Conservation (phyloP, 2,329 filamentous ascomycete species). For the Aspergillus ibericus region DNA sequence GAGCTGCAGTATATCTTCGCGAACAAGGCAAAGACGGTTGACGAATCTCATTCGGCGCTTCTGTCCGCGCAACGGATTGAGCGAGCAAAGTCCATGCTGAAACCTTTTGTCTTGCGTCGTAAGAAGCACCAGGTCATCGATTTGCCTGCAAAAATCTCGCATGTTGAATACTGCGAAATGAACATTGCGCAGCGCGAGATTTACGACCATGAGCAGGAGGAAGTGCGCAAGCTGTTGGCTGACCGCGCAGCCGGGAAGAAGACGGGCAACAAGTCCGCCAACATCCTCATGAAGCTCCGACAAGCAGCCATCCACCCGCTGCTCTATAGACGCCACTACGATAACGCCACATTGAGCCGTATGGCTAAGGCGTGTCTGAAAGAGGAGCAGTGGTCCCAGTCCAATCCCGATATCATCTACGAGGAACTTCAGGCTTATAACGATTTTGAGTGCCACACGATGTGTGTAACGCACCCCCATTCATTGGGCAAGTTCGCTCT, state of each 20-base stretch:
- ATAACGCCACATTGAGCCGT: conserved; percentile 69
- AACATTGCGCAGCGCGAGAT: conserved; percentile 69
- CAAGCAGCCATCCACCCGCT: conserved; percentile 91
- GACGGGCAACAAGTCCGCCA: conserved; percentile 55
- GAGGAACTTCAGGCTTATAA: conserved; percentile 57
- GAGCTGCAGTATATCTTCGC: conserved; percentile 86
- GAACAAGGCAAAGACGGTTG: conserved; percentile 80
- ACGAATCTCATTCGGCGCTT: conserved; percentile 71
- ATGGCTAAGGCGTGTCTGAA: conserved; percentile 77
- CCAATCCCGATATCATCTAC: conserved; percentile 53
- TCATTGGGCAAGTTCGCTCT: conserved; percentile 58
- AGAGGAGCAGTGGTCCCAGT: conserved; percentile 57
- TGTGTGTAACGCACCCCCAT: conserved; percentile 55
- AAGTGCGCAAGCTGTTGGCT: conserved; percentile 60
- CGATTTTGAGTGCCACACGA: conserved; percentile 62
- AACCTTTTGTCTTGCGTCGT: conserved; percentile 89
- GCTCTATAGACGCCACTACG: conserved; percentile 79
- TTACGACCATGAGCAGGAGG: conserved; percentile 69
- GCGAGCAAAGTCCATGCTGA: conserved; percentile 85
- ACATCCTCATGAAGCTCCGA: conserved; percentile 84
- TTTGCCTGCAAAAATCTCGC: conserved; percentile 75
- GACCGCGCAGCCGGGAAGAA: conserved; percentile 59
- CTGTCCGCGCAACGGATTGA: conserved; percentile 84
- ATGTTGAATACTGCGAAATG: conserved; percentile 79
- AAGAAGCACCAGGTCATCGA: conserved; percentile 92